Base-by-base conservation (phyloP, 176 grass and related monocot genomes). In the Metroxylon sagu region DNA sequence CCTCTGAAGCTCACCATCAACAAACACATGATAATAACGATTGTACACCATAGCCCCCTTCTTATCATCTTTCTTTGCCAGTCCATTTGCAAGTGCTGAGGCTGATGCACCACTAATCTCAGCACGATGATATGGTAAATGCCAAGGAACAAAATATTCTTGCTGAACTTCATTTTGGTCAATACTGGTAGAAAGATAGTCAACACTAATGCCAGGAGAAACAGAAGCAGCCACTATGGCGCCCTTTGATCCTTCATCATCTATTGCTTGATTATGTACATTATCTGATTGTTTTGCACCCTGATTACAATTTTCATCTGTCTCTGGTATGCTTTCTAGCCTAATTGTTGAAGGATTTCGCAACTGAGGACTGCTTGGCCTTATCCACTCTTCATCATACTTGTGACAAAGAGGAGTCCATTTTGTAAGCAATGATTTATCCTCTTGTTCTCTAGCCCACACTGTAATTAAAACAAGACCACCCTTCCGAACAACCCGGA, bases 111-210 rank as follows among this genome's bases (percentile, higher is more conserved):
- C 81, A 55, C 81, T 61, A 84, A 97, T 79, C 79, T 97, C 92
- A 78, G 87, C 92, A 71, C 87, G 75, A 66, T 97, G 92, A 69
- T 88, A 97, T 56, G 92, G 92, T 55, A 97, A 70, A 68, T 97
- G 87, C 92, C 92, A 97, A 27, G 92, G 92, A 71, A 97, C 92
- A 76, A 97, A 97, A 67, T 88, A 97, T 81, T 97, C 92, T 76
- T 97, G 92, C 48, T 90, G 87, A 60, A 70, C 69, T 60, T 62
- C 59, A 53, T 67, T 62, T 67, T 52, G 69, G 23, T 69, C 79
- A 68, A 68, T 43, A 49, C 17, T 43, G 14, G 1, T 54, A 62
- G 67, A 76, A 43, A 43, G 35, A 14, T 6, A 12, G 10, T 43
- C 35, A 12, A 12, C 5, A 14, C 35, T 43, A 12, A 43, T 43